Evolutionary conservation across 23 red algal species (phyloP), one percentile per base, ranked within the genome.

Genomic region (Chondrus crispus): DNA sequence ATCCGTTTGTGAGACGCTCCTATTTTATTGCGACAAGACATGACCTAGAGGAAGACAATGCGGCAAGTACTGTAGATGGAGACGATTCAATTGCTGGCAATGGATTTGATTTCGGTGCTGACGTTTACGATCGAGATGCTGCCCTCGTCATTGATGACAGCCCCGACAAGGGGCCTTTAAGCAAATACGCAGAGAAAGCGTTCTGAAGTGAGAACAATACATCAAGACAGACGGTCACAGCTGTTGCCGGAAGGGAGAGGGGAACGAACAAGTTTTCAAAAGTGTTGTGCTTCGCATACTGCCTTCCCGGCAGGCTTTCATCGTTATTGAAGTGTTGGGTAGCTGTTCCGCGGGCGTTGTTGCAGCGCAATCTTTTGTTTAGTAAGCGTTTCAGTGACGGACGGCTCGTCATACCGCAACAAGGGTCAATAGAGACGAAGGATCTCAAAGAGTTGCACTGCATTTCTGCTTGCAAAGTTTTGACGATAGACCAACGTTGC

Each of bases 401-500:
- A 77, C 71, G 38, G 24, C n/a, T 48, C 37, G 0, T 77, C 26
- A 48, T 46, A 42, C 44, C 38, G 38, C 44, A 48, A 11, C n/a
- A 77, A 38, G 71, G 38, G 32, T 46, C 44, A 42, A 77, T 20
- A 22, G 12, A 46, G 44, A 44, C 38, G 71, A 77, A 77, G 2
- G 71, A 77, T 38, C 44, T 11, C 1, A 48, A 26, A 77, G 44
- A 77, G 44, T 42, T 48, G 71, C 1, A 77, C 71, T 1, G 44
- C 60, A 66, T 32, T 66, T 22, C 60, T 66, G 60, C 60, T 66
- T 66, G 60, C 60, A 66, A 66, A 32, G 60, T 77, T 77, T 48
- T 77, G 71, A 77, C 71, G 38, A 2, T 46, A 48, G 71, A 42
- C 44, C 71, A 77, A 48, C 2, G 12, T 46, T 77, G 1, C 44